Conservation (phyloP, 1,284 basidiomycete species). For the Termitomyces sp. region DNA sequence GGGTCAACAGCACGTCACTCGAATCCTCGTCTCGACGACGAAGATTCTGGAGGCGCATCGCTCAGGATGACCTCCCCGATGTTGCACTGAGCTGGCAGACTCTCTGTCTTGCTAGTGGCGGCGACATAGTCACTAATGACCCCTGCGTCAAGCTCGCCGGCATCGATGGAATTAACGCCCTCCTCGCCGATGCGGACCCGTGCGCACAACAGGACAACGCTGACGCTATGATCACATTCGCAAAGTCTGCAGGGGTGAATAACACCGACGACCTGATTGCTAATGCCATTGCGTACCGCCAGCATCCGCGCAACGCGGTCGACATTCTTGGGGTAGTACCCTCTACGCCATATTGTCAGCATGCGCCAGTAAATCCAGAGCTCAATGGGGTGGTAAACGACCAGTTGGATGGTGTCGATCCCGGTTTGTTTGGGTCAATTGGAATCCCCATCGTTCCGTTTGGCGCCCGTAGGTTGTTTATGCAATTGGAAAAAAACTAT, state of each 20-base stretch:
- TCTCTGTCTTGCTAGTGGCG: conserved; percentile 30
- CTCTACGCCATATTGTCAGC: conserved; percentile 38
- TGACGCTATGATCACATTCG: conserved; percentile 45
- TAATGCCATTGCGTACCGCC: conserved; percentile 37
- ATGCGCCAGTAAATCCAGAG: conserved; percentile 36
- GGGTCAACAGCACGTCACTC: neutral
- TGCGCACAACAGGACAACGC: conserved; percentile 45
- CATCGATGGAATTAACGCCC: conserved; percentile 35
- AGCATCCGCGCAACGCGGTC: conserved; percentile 38
- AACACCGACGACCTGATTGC: conserved; percentile 38
- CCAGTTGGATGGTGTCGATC: conserved; percentile 37
- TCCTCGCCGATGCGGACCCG: conserved; percentile 39
- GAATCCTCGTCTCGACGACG: conserved; percentile 11
- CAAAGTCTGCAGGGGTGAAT: conserved; percentile 36
- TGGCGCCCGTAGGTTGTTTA: conserved; percentile 28
- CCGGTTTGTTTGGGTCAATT: conserved; percentile 34
- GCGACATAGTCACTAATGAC: neutral
- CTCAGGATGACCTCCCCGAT: conserved; percentile 23
- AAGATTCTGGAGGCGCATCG: conserved; percentile 17
- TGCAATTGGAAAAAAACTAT: neutral
- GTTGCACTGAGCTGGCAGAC: conserved; percentile 32
- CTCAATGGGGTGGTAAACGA: conserved; percentile 35
- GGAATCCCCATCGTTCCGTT: conserved; percentile 30
- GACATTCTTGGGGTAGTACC: conserved; percentile 35
- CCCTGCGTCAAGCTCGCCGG: conserved; percentile 34